Percentiles rank a stretch among this genome's conserved stretches.
Conservation (phyloP, 2,329 filamentous ascomycete genomes). For the Xylaria sp. region DNA sequence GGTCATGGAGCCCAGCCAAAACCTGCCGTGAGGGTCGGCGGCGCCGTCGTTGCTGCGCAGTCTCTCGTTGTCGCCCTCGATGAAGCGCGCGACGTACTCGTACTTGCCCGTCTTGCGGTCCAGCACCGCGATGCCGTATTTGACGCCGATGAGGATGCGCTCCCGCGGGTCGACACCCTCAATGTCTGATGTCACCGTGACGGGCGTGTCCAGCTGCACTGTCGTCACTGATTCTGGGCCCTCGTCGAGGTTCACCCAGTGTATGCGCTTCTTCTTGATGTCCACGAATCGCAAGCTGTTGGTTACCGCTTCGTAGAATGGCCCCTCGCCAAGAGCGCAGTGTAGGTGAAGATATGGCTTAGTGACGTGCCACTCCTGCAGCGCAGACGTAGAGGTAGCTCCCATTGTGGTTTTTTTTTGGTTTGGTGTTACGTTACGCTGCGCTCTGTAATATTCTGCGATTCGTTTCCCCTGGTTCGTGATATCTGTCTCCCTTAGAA, state of each 20-base stretch:
- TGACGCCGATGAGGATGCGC: conserved; percentile 80
- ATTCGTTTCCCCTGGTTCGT: background rate
- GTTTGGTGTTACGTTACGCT: background rate
- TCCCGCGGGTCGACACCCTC: conserved; percentile 69
- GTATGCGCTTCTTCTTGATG: conserved; percentile 80
- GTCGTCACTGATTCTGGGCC: conserved; percentile 73
- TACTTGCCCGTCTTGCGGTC: conserved; percentile 69
- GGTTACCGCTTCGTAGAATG: conserved; percentile 75
- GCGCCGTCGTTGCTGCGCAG: conserved; percentile 84
- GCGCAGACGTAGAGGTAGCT: conserved; percentile 41
- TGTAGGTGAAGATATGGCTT: conserved; percentile 70
- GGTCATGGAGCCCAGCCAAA: conserved; percentile 90
- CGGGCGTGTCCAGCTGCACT: conserved; percentile 63
- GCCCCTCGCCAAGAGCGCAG: conserved; percentile 78
- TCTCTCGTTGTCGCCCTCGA: conserved; percentile 59
- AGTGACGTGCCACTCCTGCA: conserved; percentile 63
- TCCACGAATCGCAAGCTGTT: conserved; percentile 82
- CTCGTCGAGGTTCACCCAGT: conserved; percentile 73
- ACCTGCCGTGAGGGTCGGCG: conserved; percentile 81
- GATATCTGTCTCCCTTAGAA: background rate
- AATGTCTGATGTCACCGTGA: conserved; percentile 82
- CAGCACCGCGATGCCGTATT: conserved; percentile 83
- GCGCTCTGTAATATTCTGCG: background rate
- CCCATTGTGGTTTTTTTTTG: conserved; percentile 43
- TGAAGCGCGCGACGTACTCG: conserved; percentile 64